A percentile compares a stretch with the other conserved stretches of the same genome.
phyloP scores from a whole-genome alignment of 805 yeast species.

The Cyberlindnera misumaiensis region DNA sequence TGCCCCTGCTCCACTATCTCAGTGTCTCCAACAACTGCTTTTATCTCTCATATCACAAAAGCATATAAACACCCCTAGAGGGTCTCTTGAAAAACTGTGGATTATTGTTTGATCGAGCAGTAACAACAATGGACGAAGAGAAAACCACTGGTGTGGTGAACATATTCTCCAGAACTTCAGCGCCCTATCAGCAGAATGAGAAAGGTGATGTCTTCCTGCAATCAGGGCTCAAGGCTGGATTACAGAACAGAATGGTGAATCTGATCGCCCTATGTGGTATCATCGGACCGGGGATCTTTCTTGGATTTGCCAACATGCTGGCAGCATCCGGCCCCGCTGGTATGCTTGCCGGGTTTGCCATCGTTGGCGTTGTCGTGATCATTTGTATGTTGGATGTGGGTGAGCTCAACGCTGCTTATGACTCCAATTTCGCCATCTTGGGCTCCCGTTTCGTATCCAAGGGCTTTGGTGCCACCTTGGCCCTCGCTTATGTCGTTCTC shows the following conservation, averaged over 20 bases:
- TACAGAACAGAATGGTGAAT: conserved; percentile 45
- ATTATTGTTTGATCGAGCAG: too few relatives aligned
- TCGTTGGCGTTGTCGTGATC: conserved; percentile 47
- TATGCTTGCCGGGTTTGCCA: conserved; percentile 41
- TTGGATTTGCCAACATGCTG: conserved; percentile 48
- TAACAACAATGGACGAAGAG: too few relatives aligned
- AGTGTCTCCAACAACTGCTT: too few relatives aligned
- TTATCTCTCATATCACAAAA: too few relatives aligned
- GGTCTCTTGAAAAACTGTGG: too few relatives aligned
- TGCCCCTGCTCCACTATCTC: too few relatives aligned
- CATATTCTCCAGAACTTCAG: too few relatives aligned
- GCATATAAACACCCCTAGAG: too few relatives aligned
- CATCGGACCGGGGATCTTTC: conserved; percentile 53
- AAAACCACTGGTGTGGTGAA: too few relatives aligned
- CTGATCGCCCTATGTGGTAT: conserved; percentile 50
- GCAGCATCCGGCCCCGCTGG: conserved; percentile 48
- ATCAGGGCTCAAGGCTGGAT: conserved; percentile 36
- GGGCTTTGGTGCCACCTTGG: conserved; percentile 52
- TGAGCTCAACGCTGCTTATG: conserved; percentile 47
- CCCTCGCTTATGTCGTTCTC: conserved; percentile 45
- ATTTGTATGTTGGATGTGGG: conserved; percentile 52
- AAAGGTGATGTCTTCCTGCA: conserved; percentile 24
- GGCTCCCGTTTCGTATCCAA: conserved; percentile 45
- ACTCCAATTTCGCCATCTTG: conserved; percentile 45
- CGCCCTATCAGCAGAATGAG: conserved; percentile 17